Evolutionary conservation across 805 yeast species (phyloP), one percentile per base, ranked within the genome.

Genomic region (Nakazawaea anatomiae): DNA sequence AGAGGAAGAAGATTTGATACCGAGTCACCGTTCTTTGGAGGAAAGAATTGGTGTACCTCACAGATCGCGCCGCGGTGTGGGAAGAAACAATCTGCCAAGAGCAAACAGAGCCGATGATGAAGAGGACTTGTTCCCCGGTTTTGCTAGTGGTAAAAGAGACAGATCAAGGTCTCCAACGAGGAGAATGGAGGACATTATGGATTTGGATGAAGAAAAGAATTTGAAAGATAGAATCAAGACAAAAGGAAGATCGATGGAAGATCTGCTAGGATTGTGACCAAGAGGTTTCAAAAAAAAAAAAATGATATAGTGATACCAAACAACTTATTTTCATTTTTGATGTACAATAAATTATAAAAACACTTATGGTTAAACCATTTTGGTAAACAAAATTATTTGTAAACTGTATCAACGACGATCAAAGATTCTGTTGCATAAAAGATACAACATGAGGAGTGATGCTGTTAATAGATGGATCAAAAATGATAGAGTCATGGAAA

Each of bases 51-150:
- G 50, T 6, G 29, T 34, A n/a, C 43, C 46, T 10, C 28, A 34
- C n/a, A 42, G 46, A 27, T 31, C 35, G 18, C 29, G 42, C 10
- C 40, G 14, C 36, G 36, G 2, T 34, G 12, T 9, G 36, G 12
- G 36, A 34, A 34, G 36, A 18, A 18, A 18, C 25, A 18, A 18
- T 18, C 25, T 18, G 11, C 11, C 35, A 32, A 32, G 35, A 32
- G 35, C 4, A 10, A 18, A 39, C 34, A 43, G 40, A 27, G 12
- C 36, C n/a, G 44, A 46, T 47, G 46, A 42, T 42, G 52, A 64
- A 42, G 74, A 65, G 12, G 76, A 72, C 48, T 60, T 71, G 52
- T 69, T 71, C 49, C 73, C 74, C 1, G 56, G 64, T 39, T 59
- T 64, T 40, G 40, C 42, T 8, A 42, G 18, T 12, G 8, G 40